A percentile compares a stretch with the other conserved stretches of the same genome.
These are phyloP conservation scores for Byssoonygena ceratinophila DNA, from an alignment of 2,329 filamentous ascomycete species.

Conservation along the genomic window DNA sequence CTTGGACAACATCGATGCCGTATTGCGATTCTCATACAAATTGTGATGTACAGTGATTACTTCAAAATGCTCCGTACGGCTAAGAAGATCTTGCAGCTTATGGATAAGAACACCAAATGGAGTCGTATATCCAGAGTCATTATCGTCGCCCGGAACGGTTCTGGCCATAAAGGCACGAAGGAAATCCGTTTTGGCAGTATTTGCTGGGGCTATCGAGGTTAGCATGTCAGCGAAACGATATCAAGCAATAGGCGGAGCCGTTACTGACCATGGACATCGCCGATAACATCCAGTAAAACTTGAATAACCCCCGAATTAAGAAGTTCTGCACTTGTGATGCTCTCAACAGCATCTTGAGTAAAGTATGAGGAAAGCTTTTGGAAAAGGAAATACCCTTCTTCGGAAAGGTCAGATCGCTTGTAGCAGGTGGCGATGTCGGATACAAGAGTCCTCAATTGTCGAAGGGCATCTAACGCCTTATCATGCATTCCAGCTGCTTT, in stretches of 20 bases:
- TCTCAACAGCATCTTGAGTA: slow-evolving; percentile 76
- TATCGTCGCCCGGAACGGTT: slow-evolving; percentile 50
- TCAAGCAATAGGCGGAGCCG: slow-evolving; percentile 5
- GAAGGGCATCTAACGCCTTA: slow-evolving; percentile 66
- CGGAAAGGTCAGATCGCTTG: slow-evolving; percentile 32
- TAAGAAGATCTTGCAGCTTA: slow-evolving; percentile 91
- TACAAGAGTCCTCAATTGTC: slow-evolving; percentile 60
- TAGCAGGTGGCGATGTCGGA: slow-evolving; percentile 63
- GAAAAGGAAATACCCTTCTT: slow-evolving; percentile 57
- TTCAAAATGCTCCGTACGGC: slow-evolving; percentile 94
- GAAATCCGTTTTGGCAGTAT: slow-evolving; percentile 66
- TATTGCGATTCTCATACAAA: slow-evolving; percentile 43
- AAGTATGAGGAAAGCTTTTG: slow-evolving; percentile 70
- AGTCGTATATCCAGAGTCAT: slow-evolving; percentile 58
- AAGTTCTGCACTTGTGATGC: slow-evolving; percentile 89
- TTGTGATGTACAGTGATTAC: slow-evolving; percentile 89
- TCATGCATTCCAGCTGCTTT: slow-evolving; percentile 63
- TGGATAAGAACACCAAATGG: slow-evolving; percentile 84
- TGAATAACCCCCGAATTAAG: slow-evolving; percentile 83
- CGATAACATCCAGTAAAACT: slow-evolving; percentile 71
- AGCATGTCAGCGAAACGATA: background rate
- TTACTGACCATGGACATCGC: slow-evolving; percentile 47
- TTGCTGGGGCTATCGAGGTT: background rate
- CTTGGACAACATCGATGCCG: slow-evolving; percentile 91
- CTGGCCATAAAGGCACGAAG: slow-evolving; percentile 82